Base-by-base conservation (phyloP, 495 filamentous ascomycete species). In the Corynascus novoguineensis region DNA sequence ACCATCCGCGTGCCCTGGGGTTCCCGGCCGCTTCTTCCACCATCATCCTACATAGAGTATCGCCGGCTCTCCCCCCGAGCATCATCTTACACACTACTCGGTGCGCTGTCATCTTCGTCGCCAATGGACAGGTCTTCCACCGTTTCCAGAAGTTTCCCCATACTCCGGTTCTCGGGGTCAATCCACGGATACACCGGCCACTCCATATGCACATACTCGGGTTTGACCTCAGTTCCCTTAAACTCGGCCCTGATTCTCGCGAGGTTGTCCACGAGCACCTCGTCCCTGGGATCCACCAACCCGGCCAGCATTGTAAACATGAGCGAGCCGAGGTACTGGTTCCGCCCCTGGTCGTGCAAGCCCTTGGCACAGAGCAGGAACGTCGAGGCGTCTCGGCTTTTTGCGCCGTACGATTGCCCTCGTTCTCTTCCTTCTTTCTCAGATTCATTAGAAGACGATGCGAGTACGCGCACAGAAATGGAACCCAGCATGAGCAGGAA, bases 291-390 rank as follows among this genome's bases (percentile, higher is more conserved):
- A 2, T 31, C 14, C 12, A 48, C 45, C 24, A 51, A 19, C 1
- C 34, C 21, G 19, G 10, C 17, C 29, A 53, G 37, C 24, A 42
- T 19, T 21, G 38, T 28, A 24, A 66, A 58, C 28, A 62, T 48
- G 8, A 53, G 55, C 10, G 51, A 48, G n/a, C 42, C 56, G n/a
- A 72, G 55, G 53, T 71, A 71, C 53, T 64, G 59, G 48, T 64
- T 71, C 22, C 47, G 55, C 12, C 63, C 58, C 31, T 73, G 71
- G 19, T 73, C 71, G 45, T 67, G 65, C 1, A 72, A 41, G 0
- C 71, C 71, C 47, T 72, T 72, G 45, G 64, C 62, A 42, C 63
- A 64, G 3, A 73, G 68, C 44, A 73, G 58, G 0, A 70, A 58
- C 5, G 70, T 73, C 10, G 68, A 68, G 7, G 48, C 48, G 48